phyloP scores from a whole-genome alignment of 805 yeast genomes.

The Nakazawaea ernobii region DNA sequence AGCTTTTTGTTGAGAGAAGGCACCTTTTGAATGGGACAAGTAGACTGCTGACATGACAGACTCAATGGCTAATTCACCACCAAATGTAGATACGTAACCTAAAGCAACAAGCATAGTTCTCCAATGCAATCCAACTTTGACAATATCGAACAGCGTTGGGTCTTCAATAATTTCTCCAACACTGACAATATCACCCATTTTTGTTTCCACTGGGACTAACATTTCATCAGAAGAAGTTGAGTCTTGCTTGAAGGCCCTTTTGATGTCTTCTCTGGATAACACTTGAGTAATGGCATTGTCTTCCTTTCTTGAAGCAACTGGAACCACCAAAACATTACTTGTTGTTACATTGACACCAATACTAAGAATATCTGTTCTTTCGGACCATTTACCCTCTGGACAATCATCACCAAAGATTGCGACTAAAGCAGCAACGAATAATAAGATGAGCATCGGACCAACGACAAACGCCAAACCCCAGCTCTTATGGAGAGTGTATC shows the following conservation, averaged over 20 bases:
- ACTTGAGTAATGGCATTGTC: background rate
- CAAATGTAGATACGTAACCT: constrained; percentile 23
- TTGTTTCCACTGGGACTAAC: constrained; percentile 13
- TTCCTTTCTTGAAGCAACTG: constrained; percentile 6
- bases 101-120: constrained; percentile 24
- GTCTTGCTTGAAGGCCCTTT: constrained; percentile 1
- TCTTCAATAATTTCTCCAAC: constrained; percentile 21
- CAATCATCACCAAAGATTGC: constrained; percentile 26
- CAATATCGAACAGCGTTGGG: constrained; percentile 16
- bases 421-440: constrained; percentile 20
- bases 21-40: constrained; percentile 13
- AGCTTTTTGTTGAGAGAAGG: constrained; percentile 19
- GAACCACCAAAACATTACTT: constrained; percentile 18
- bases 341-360: constrained; percentile 21
- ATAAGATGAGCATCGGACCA: constrained; percentile 26
- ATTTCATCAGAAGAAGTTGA: constrained; percentile 6
- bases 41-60: constrained; percentile 21
- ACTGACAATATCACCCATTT: constrained; percentile 16
- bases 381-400: constrained; percentile 29
- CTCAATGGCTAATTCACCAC: constrained; percentile 26
- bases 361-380: constrained; percentile 21
- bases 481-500: constrained; percentile 19
- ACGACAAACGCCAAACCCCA: constrained; percentile 24
- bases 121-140: constrained; percentile 18
- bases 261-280: constrained; percentile 1